Evolutionary conservation across 1,139 yeast genomes (phyloP), one percentile per base, ranked within the genome.

Genomic region (Pneumocystis canis): DNA sequence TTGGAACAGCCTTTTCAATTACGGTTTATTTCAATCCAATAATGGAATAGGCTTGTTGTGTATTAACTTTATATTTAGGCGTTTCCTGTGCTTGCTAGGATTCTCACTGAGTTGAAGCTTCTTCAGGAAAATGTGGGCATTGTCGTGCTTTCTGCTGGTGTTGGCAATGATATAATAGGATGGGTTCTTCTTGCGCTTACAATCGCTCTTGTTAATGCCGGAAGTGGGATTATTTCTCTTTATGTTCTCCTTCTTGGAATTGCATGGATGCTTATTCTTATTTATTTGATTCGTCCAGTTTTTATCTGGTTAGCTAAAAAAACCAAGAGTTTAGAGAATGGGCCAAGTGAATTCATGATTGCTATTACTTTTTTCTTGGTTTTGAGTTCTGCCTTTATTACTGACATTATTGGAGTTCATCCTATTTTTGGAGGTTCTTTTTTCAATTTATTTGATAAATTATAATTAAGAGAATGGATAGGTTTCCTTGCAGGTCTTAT

Each of bases 101-200:
- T 87, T 57, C 74, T 87, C 66, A 83, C 89, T 3, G 92, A 85
- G 70, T 76, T 87, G 66, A 79, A 86, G 67, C 75, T 87, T 67
- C 79, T 85, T 61, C 82, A 83, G 62, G 89, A 85, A 69, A 76
- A 87, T 64, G 89, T 85, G 9, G 94, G 94, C 40, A 81, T 84
- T n/a, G 81, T 86, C 62, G 92, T 85, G 16, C 75, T 87, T 63
- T 86, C 90, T 2, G 92, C 94, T 1, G 95, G 94, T 61, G 85
- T 86, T 64, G 80, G 84, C 59, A 87, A 87, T 70, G 95, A 87
- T 71, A 80, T 87, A 68, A 72, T 84, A n/a, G 94, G 94, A 2
- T 87, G 94, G 95, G 81, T 86, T 64, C 75, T 87, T 63, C 78
- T 87, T 66, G 94, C 94, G 0, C 76, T 87, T 66, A 82, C 84